Percentiles rank a stretch among this genome's conserved stretches.
These are phyloP conservation scores for Thamnidium elegans DNA, from an alignment of 192 early-diverging fungal genomes.

Conservation along the genomic window DNA sequence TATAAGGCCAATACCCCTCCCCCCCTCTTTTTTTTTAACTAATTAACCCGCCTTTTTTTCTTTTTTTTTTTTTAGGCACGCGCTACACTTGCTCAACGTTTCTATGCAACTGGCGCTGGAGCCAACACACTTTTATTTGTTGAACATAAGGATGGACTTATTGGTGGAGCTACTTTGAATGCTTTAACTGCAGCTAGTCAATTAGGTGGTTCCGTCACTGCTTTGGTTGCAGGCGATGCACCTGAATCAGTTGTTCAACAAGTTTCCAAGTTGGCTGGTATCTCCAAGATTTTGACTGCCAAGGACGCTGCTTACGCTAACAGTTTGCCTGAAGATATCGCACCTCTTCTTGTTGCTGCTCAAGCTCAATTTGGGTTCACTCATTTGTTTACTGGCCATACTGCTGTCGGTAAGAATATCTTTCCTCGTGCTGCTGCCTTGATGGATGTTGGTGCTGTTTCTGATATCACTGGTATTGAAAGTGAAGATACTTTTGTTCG, in stretches of 20 bases:
- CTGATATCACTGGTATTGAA: constrained; percentile 83
- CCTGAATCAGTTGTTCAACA: constrained; percentile 62
- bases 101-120: constrained; percentile 49
- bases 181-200: constrained; percentile 84
- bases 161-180: constrained; percentile 75
- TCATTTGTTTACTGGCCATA: constrained; percentile 86
- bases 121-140: constrained; percentile 83
- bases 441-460: constrained; percentile 86
- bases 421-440: constrained; percentile 91
- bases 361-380: constrained; percentile 71
- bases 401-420: constrained; percentile 91
- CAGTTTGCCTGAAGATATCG: constrained; percentile 75
- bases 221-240: constrained; percentile 79
- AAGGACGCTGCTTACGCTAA: constrained; percentile 78
- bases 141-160: constrained; percentile 78
- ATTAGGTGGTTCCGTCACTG: constrained; percentile 81
- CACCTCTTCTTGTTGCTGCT: constrained; percentile 68
- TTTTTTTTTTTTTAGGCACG: too few species aligned
- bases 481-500: constrained; percentile 87
- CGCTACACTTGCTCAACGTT: constrained; percentile 13
- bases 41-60: too few species aligned
- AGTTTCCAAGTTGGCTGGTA: constrained; percentile 62
- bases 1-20: too few species aligned
- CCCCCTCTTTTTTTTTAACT: too few species aligned
- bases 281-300: constrained; percentile 83